A percentile compares a stretch with the other conserved stretches of the same genome.
Conservation (phyloP, 2,329 filamentous ascomycete genomes). For the Tolypocladium sp. region DNA sequence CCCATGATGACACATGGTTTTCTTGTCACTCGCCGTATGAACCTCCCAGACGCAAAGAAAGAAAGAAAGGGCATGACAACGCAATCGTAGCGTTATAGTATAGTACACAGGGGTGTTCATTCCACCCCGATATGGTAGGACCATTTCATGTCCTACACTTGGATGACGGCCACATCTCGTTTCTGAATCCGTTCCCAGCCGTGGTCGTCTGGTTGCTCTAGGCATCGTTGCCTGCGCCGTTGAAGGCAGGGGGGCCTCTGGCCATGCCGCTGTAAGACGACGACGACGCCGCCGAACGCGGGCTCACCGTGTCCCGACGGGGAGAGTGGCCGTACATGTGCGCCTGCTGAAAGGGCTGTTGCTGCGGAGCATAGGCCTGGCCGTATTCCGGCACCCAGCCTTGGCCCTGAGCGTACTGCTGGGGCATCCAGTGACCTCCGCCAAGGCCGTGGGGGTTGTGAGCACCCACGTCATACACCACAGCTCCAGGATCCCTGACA, state of each 20-base stretch:
- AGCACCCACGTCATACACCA: slow-evolving; percentile 2
- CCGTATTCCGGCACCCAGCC: slow-evolving; percentile 1
- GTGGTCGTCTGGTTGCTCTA: background rate
- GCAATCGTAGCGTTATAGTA: background rate
- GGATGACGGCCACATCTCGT: background rate
- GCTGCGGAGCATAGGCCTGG: background rate
- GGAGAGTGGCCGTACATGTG: slow-evolving; percentile 1
- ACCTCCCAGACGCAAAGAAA: background rate
- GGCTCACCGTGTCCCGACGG: background rate
- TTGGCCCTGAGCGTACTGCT: background rate
- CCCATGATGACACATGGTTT: background rate
- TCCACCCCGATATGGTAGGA: too few species aligned
- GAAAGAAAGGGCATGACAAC: background rate
- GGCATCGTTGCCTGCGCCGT: background rate
- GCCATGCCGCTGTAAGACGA: background rate
- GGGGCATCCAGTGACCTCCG: background rate
- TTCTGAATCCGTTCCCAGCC: background rate
- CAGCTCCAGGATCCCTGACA: background rate
- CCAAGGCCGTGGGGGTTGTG: background rate
- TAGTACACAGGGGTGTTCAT: background rate
- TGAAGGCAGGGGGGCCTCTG: background rate
- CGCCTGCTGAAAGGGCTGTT: background rate
- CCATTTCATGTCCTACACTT: background rate
- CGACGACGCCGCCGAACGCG: background rate
- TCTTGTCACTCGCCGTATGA: background rate